A percentile compares a stretch with the other conserved stretches of the same genome.
Evolutionary conservation across 192 early-diverging fungal species (phyloP).

Genomic region (Fimicolochytrium jonesii): DNA sequence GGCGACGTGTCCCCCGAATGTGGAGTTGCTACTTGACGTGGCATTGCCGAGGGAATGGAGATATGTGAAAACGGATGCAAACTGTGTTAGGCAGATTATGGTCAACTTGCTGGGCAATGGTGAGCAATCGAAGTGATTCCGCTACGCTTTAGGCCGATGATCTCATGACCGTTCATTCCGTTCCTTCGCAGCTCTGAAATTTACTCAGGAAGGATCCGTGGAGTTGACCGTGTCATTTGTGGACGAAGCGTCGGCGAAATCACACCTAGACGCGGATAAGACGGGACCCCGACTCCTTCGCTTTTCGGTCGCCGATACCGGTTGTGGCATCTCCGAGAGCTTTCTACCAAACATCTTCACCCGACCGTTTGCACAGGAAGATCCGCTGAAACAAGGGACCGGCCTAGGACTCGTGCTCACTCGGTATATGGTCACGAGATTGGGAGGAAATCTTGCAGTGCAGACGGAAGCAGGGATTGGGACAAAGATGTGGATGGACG

Average conservation of each 20-base stretch:
- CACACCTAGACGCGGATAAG: too few species aligned
- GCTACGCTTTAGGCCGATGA: too few species aligned
- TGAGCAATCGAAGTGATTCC: too few species aligned
- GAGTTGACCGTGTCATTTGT: constrained; percentile 36
- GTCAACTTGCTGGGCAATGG: constrained; percentile 41
- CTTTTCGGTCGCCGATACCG: constrained; percentile 49
- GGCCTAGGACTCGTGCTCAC: constrained; percentile 46
- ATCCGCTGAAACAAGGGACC: constrained; percentile 44
- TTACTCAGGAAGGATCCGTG: constrained; percentile 46
- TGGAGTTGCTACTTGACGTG: constrained; percentile 16
- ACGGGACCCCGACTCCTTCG: constrained; percentile 23
- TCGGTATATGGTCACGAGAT: constrained; percentile 34
- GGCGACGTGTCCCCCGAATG: neutral
- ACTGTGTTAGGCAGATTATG: constrained; percentile 33
- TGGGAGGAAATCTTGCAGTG: constrained; percentile 46
- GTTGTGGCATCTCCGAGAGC: constrained; percentile 38
- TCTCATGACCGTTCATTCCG: too few species aligned
- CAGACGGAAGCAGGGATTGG: constrained; percentile 20
- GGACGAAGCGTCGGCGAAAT: constrained; percentile 9
- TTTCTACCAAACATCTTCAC: constrained; percentile 40
- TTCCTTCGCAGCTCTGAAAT: constrained; percentile 34
- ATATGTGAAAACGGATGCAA: constrained; percentile 24
- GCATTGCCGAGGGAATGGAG: neutral
- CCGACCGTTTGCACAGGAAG: constrained; percentile 47
- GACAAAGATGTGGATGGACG: constrained; percentile 10